phyloP scores from a whole-genome alignment of 2,329 filamentous ascomycete genomes.

The Pseudogymnoascus sp. region DNA sequence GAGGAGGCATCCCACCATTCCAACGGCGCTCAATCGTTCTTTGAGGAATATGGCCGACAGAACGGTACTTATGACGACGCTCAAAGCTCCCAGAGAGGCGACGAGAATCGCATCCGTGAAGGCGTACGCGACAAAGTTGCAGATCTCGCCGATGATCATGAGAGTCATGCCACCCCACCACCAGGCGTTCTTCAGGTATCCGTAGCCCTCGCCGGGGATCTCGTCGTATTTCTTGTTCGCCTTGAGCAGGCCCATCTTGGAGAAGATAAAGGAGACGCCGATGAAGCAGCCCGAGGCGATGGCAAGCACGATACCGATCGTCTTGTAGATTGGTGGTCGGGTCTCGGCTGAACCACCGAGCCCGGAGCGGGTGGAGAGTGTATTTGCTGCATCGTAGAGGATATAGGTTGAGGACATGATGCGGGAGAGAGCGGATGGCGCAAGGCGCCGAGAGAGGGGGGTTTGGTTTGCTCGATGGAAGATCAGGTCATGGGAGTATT shows the following conservation, averaged over 20 bases:
- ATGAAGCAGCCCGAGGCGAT: constrained; percentile 87
- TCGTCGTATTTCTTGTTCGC: constrained; percentile 96
- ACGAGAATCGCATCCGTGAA: constrained; percentile 96
- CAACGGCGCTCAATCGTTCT: constrained; percentile 88
- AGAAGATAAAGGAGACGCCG: constrained; percentile 87
- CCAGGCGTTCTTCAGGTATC: constrained; percentile 87
- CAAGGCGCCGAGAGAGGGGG: neutral
- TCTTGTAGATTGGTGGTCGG: constrained; percentile 55
- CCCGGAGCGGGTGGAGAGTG: neutral
- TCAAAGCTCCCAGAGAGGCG: constrained; percentile 81
- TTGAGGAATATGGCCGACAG: constrained; percentile 93
- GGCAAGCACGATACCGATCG: constrained; percentile 77
- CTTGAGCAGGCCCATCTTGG: constrained; percentile 83
- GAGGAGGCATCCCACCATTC: constrained; percentile 90
- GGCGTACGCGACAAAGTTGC: constrained; percentile 94
- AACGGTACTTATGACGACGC: constrained; percentile 85
- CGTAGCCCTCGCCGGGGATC: constrained; percentile 90
- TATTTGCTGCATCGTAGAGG: neutral
- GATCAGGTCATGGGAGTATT: neutral
- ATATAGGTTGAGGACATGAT: neutral
- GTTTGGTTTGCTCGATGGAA: neutral
- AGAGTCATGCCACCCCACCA: constrained; percentile 96
- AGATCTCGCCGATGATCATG: constrained; percentile 94
- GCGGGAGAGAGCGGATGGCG: neutral
- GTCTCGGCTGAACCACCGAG: constrained; percentile 5